Conservation (phyloP, 2,329 filamentous ascomycete species). For the Ceratocystis cacaofunesta region DNA sequence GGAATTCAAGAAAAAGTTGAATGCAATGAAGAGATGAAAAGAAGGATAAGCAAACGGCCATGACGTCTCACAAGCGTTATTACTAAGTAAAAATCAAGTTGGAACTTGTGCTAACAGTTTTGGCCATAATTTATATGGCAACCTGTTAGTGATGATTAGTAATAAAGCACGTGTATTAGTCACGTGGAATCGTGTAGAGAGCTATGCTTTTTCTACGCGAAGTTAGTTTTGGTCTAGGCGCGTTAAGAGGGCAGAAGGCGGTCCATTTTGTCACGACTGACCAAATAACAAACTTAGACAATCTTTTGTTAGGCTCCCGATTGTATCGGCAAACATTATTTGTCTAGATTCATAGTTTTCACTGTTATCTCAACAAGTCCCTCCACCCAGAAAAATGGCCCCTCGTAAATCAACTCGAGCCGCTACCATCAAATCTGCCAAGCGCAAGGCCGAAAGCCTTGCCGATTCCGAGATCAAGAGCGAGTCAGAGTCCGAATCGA, state of each 20-base stretch:
- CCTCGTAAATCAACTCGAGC: constrained; percentile 12
- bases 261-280: no score
- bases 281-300: no score
- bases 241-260: no score
- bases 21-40: background rate
- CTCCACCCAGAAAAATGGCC: background rate
- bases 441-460: constrained; percentile 19
- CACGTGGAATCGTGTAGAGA: constrained; percentile 8
- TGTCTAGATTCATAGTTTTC: background rate
- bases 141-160: background rate
- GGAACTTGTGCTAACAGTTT: constrained; percentile 5
- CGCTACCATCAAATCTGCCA: constrained; percentile 3
- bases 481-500: constrained; percentile 19
- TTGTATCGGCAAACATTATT: no score
- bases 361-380: background rate
- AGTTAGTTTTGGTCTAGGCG: background rate
- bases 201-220: background rate
- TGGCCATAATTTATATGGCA: background rate
- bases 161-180: background rate
- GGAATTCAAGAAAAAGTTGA: background rate
- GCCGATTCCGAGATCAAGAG: constrained; percentile 18
- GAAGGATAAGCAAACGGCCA: background rate
- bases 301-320: no score
- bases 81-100: background rate
- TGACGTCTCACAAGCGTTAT: background rate